Evolutionary conservation across 192 early-diverging fungal genomes (phyloP).

Genomic region (Dispira simplex): DNA sequence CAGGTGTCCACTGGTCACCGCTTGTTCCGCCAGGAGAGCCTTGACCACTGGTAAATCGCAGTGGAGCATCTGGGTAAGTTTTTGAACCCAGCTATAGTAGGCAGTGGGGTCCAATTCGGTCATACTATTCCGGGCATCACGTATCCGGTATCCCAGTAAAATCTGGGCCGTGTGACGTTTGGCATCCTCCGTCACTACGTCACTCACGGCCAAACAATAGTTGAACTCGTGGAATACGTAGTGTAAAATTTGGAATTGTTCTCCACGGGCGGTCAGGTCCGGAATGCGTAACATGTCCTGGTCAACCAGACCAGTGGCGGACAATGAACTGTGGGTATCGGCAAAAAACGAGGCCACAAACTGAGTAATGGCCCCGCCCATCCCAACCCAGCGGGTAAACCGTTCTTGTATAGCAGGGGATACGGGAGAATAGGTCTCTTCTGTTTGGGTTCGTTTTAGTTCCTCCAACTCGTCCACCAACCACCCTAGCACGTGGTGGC

Average conservation of each 20-base stretch:
- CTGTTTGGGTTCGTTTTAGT: neutral
- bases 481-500: slow-evolving; percentile 20
- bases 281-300: neutral
- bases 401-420: too few relatives aligned
- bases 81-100: neutral
- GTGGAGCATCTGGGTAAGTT: neutral
- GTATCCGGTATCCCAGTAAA: too few relatives aligned
- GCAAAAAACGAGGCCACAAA: neutral
- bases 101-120: too few relatives aligned
- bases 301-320: too few relatives aligned
- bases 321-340: too few relatives aligned
- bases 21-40: slow-evolving; percentile 39
- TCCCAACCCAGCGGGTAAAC: neutral
- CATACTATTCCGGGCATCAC: too few relatives aligned
- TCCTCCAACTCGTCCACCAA: slow-evolving; percentile 20
- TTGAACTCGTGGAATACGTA: neutral
- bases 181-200: neutral
- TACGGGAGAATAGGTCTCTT: too few relatives aligned
- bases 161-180: too few relatives aligned
- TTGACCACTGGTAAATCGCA: slow-evolving; percentile 18
- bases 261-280: neutral
- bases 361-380: neutral
- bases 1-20: slow-evolving; percentile 31
- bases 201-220: neutral
- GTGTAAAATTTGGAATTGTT: neutral